These are phyloP conservation scores for Kitagawia praeruptora DNA, from an alignment of 129 eudicot genomes.

Conservation along the genomic window DNA sequence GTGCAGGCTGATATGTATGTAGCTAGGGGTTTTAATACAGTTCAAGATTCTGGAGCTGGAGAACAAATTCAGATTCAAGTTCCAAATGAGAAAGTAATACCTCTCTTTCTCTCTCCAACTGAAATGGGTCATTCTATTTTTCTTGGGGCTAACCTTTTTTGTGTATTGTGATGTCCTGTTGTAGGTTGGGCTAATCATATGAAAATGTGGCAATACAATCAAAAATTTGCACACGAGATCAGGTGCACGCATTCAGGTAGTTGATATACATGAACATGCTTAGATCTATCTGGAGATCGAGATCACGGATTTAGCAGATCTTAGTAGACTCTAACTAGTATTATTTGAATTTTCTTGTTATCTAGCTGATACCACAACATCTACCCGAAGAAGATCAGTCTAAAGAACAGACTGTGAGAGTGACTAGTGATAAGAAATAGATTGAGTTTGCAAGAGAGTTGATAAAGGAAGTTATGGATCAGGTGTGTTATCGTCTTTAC, in stretches of 20 bases:
- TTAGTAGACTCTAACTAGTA: neutral
- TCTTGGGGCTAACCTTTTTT: neutral
- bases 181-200: conserved; percentile 91
- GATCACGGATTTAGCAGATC: neutral
- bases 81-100: conserved; percentile 76
- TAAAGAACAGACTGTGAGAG: conserved; percentile 65
- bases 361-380: conserved; percentile 83
- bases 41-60: conserved; percentile 52
- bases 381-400: conserved; percentile 72
- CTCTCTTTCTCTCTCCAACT: neutral
- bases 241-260: conserved; percentile 99
- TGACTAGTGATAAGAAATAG: conserved; percentile 75
- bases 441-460: conserved; percentile 77
- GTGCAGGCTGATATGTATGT: conserved; percentile 93
- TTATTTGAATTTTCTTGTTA: conserved; percentile 10
- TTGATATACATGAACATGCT: conserved; percentile 8
- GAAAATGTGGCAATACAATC: conserved; percentile 91
- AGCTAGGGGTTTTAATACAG: conserved; percentile 69
- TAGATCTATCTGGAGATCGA: neutral
- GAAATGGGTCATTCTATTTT: neutral
- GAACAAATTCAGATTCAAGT: conserved; percentile 85
- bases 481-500: conserved; percentile 48
- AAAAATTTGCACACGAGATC: conserved; percentile 80
- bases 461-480: conserved; percentile 93
- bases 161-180: neutral